A percentile compares a stretch with the other conserved stretches of the same genome.
These are phyloP conservation scores for Eucalyptus urophylla DNA, from an alignment of 345 rosid genomes.

Conservation along the genomic window DNA sequence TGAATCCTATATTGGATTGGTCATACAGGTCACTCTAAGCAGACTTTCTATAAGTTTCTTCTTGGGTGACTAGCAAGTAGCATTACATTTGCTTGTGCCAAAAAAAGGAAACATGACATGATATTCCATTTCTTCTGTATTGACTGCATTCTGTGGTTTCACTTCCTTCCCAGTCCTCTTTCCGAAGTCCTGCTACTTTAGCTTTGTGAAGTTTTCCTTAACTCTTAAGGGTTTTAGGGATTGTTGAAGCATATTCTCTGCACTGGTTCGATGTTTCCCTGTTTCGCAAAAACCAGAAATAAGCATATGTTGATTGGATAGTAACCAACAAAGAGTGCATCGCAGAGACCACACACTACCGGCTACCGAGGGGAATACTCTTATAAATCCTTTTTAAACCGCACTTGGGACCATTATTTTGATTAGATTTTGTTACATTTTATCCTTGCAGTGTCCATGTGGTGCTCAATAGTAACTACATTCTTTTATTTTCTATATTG, in stretches of 20 bases:
- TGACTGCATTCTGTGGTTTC: background rate
- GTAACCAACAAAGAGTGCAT: background rate
- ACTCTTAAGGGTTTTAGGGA: background rate
- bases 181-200: background rate
- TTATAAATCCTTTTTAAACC: background rate
- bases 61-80: background rate
- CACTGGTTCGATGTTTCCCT: background rate
- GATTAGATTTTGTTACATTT: background rate
- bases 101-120: background rate
- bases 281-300: background rate
- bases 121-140: background rate
- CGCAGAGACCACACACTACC: background rate
- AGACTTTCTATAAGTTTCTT: background rate
- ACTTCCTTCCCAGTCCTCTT: background rate
- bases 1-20: conserved; percentile 99
- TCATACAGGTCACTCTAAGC: conserved; percentile 59
- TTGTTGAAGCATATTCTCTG: background rate
- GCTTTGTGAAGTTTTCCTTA: background rate
- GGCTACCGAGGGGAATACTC: background rate
- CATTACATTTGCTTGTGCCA: background rate
- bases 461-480: background rate
- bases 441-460: background rate
- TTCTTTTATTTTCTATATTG: background rate
- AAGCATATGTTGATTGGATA: background rate
- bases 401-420: background rate